phyloP scores from a whole-genome alignment of 1,284 basidiomycete species.

The Pseudozyma sp. region DNA sequence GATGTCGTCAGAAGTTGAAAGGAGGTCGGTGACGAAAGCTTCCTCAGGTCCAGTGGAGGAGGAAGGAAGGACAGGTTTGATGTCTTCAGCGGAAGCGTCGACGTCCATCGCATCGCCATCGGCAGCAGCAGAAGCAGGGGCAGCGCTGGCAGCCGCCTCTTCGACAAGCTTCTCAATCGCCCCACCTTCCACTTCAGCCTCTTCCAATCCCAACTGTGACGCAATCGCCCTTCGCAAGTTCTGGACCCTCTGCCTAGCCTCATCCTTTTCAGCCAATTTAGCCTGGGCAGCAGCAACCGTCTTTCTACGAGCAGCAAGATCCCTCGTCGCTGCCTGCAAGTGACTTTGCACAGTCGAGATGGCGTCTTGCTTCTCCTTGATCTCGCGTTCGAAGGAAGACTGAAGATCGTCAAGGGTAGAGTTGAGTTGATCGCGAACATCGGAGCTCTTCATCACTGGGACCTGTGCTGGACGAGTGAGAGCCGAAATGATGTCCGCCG shows the following conservation, averaged over 20 bases:
- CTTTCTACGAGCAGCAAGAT: slow-evolving; percentile 87
- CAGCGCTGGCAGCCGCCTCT: slow-evolving; percentile 2
- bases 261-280: slow-evolving; percentile 59
- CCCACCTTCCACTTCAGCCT: slow-evolving; percentile 5
- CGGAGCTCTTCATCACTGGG: slow-evolving; percentile 85
- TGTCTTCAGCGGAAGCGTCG: slow-evolving; percentile 14
- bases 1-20: slow-evolving; percentile 7
- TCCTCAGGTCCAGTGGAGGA: slow-evolving; percentile 5
- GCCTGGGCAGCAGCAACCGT: slow-evolving; percentile 56
- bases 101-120: slow-evolving; percentile 34
- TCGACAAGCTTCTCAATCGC: slow-evolving; percentile 20
- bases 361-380: slow-evolving; percentile 85
- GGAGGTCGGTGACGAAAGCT: slow-evolving; percentile 4
- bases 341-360: slow-evolving; percentile 87
- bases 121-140: not conserved
- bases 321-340: slow-evolving; percentile 86
- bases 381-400: slow-evolving; percentile 83
- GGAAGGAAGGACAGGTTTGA: slow-evolving; percentile 9
- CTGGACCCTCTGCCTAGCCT: slow-evolving; percentile 46
- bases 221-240: slow-evolving; percentile 55
- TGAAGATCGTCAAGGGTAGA: slow-evolving; percentile 78
- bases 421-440: slow-evolving; percentile 79
- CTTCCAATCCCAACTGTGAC: slow-evolving; percentile 73
- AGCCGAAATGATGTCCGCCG: slow-evolving; percentile 76
- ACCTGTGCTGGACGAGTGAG: slow-evolving; percentile 70